Evolutionary conservation across 176 grass and related monocot species (phyloP), one percentile per base, ranked within the genome.

Genomic region (Cenchrus purpureus): DNA sequence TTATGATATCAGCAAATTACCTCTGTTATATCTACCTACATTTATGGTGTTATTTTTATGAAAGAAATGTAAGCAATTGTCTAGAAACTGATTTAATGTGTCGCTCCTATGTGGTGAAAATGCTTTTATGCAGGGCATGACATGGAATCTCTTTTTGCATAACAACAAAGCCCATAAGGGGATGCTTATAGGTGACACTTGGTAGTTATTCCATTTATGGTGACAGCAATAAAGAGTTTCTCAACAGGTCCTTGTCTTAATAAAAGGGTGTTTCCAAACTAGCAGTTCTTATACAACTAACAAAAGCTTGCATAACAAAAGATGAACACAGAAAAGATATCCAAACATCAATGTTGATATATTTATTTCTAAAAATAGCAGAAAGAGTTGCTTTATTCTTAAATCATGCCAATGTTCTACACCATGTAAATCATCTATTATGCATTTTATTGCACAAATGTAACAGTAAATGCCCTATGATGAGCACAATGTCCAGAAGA

Each of bases 351-450:
- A 34, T 11, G 40, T 34, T 80, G 31, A 78, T 52, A 79, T 20
- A 69, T 60, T 83, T 55, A 61, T 68, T 73, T 60, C 69, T 68
- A 83, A 79, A 83, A 79, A 69, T 61, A 46, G 63, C 45, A 76
- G 20, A 75, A 82, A 57, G 6, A 87, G 68, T 15, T 60, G 37
- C 44, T 75, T 87, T 84, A 79, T 84, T 83, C 60, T 83, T 79
- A 37, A 52, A 46, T 37, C 65, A 16, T 20, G 83, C 40, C 42
- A 59, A 16, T 45, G 65, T 22, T 42, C 9, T 65, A 77, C 48
- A 32, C 57, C 28, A 59, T 40, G 25, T 19, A 13, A 65, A 54
- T 34, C 11, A 8, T 72, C 20, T 66, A 22, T 68, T 82, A 53
- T 77, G 37, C 13, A 79, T 66, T 84, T 84, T 84, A 12, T 84